phyloP scores from a whole-genome alignment of 768 basidiomycete species.

The Guyanaporus albipodus region DNA sequence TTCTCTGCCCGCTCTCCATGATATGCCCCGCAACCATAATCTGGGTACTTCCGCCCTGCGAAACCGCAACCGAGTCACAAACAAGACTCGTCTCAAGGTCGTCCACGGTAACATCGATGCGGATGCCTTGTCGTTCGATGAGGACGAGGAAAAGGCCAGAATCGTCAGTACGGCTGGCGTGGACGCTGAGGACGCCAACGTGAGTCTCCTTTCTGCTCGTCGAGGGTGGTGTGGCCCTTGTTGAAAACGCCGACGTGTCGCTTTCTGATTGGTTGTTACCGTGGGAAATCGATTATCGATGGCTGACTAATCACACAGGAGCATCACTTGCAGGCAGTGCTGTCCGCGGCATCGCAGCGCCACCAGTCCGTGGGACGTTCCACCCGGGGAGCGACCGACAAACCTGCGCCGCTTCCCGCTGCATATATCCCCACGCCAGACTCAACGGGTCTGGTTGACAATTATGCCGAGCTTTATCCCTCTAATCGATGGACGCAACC shows the following conservation, averaged over 20 bases:
- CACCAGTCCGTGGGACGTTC: constrained; percentile 37
- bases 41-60: constrained; percentile 74
- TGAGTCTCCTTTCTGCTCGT: constrained; percentile 49
- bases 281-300: constrained; percentile 48
- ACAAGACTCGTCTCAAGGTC: constrained; percentile 88
- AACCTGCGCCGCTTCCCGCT: constrained; percentile 39
- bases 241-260: constrained; percentile 43
- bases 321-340: constrained; percentile 55
- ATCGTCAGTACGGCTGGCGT: constrained; percentile 82
- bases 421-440: constrained; percentile 93
- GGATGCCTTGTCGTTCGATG: constrained; percentile 74
- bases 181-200: constrained; percentile 91
- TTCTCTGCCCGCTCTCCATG: constrained; percentile 55
- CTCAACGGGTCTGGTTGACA: constrained; percentile 72
- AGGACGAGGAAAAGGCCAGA: constrained; percentile 82
- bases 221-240: constrained; percentile 37
- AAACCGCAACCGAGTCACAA: constrained; percentile 88
- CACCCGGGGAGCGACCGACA: constrained; percentile 34
- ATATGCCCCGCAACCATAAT: constrained; percentile 82
- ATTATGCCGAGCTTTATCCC: constrained; percentile 78
- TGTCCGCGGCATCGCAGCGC: constrained; percentile 51
- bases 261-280: constrained; percentile 42
- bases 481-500: constrained; percentile 71
- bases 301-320: constrained; percentile 54
- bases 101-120: constrained; percentile 77